phyloP scores from a whole-genome alignment of 1,284 basidiomycete species.

The Stygiomarasmius scandens region DNA sequence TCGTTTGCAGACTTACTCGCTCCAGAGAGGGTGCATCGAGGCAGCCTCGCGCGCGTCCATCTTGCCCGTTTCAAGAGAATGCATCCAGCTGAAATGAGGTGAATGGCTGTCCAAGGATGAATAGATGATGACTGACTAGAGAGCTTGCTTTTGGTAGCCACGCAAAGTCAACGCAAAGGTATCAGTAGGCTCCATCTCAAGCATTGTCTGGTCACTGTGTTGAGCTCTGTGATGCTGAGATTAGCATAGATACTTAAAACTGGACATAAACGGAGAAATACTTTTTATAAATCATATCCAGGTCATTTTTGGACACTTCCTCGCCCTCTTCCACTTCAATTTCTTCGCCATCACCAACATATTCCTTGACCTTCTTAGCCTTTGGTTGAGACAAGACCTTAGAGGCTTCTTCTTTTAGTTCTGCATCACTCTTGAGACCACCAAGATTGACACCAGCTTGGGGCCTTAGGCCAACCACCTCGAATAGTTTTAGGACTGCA shows the following conservation, averaged over 20 bases:
- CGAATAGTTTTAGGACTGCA: slow-evolving; percentile 66
- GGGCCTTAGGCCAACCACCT: slow-evolving; percentile 64
- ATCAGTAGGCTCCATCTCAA: slow-evolving; percentile 81
- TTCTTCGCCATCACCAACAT: slow-evolving; percentile 69
- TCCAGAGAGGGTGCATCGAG: slow-evolving; percentile 94
- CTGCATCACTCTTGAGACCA: slow-evolving; percentile 35
- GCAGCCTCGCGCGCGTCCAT: slow-evolving; percentile 69
- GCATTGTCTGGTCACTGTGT: slow-evolving; percentile 75
- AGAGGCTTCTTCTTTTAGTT: slow-evolving; percentile 44
- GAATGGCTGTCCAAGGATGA: not conserved
- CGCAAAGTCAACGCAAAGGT: slow-evolving; percentile 83
- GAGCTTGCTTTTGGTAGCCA: slow-evolving; percentile 93
- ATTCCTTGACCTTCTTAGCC: slow-evolving; percentile 46
- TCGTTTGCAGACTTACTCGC: slow-evolving; percentile 64
- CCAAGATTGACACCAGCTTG: slow-evolving; percentile 42
- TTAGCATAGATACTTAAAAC: not conserved
- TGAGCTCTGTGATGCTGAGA: slow-evolving; percentile 68
- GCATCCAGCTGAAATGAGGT: slow-evolving; percentile 80
- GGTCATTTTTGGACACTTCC: slow-evolving; percentile 75
- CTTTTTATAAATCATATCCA: slow-evolving; percentile 84
- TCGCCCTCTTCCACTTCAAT: slow-evolving; percentile 78
- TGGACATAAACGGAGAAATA: slow-evolving; percentile 30
- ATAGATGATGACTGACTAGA: slow-evolving; percentile 51
- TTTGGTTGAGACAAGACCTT: slow-evolving; percentile 38
- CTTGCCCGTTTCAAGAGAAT: slow-evolving; percentile 79